Base-by-base conservation (phyloP, 345 rosid genomes). In the Salix arbutifolia region DNA sequence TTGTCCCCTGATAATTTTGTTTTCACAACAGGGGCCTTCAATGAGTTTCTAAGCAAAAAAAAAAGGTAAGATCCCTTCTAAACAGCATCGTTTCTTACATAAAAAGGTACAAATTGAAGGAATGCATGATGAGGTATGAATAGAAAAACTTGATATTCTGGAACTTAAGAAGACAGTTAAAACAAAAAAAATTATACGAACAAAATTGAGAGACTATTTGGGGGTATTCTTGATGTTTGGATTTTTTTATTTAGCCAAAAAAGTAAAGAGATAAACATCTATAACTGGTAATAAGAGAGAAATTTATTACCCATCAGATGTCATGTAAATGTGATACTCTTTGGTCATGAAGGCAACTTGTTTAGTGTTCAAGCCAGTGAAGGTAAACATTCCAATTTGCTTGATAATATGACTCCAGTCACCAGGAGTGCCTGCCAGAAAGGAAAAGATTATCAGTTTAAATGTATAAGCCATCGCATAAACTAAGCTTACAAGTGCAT, bases 331-430 rank as follows among this genome's bases (percentile, higher is more conserved):
- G 76, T 78, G 81, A 72, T 72, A 78, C 61, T 78, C 81, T 66
- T 78, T 78, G 72, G 81, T 78, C 76, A 78, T 78, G 72, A 72
- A 78, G 70, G 76, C 76, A 28, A 78, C 81, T 72, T 78, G 81
- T 30, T 78, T 72, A 38, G 72, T 16, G 81, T 72, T 78, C 72
- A 78, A 58, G 16, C 81, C 81, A 37, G 81, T 78, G 76, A 78
- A 78, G 58, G 81, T 78, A 67, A 78, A 78, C 81, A 78, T 78
- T 78, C 81, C 81, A 56, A 78, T 78, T 76, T 78, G 81, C 81
- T 72, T 66, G 60, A 72, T 72, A 28, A 78, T 78, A 68, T 78
- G 81, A 72, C 68, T 78, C 81, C 81, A 78, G 68, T 72, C 76
- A 66, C 81, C 81, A 17, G 81, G 68, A 66, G 81, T 72, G 40